phyloP scores from a whole-genome alignment of 164 flowering plant genomes.

The Dillenia turbinata region DNA sequence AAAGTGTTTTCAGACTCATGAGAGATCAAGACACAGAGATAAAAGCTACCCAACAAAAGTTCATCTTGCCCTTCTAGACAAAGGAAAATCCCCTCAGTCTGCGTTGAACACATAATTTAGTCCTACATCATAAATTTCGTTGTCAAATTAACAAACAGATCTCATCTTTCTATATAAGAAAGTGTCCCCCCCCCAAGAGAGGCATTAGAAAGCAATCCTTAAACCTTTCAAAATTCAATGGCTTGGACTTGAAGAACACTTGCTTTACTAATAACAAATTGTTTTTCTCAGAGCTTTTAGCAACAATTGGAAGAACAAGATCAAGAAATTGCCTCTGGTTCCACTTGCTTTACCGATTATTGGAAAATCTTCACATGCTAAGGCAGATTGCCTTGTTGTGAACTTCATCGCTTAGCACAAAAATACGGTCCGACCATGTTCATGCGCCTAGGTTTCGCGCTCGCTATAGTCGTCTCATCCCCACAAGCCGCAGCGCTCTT shows the following conservation, averaged over 20 bases:
- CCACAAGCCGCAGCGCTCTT: slow-evolving; percentile 14
- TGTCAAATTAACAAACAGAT: too few relatives aligned
- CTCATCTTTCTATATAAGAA: too few relatives aligned
- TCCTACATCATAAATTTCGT: too few relatives aligned
- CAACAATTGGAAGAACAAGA: slow-evolving; percentile 5
- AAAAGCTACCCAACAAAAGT: too few relatives aligned
- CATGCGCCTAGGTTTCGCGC: slow-evolving; percentile 18
- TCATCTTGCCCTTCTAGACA: too few relatives aligned
- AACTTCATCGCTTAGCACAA: slow-evolving; percentile 9
- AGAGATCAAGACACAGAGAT: too few relatives aligned
- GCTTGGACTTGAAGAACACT: slow-evolving; percentile 4
- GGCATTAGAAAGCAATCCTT: too few relatives aligned
- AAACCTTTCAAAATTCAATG: not conserved
- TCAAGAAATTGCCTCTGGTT: slow-evolving; percentile 31
- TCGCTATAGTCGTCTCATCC: slow-evolving; percentile 16
- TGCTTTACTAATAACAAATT: not conserved
- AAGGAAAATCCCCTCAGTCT: too few relatives aligned
- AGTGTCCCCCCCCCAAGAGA: too few relatives aligned
- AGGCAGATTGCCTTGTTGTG: slow-evolving; percentile 25
- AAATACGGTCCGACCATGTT: slow-evolving; percentile 23
- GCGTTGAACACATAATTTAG: too few relatives aligned
- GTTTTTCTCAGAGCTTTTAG: not conserved
- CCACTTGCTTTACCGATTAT: slow-evolving; percentile 33
- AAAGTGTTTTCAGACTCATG: too few relatives aligned
- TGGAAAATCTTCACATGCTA: slow-evolving; percentile 32